A percentile compares a stretch with the other conserved stretches of the same genome.
Conservation (phyloP, 306 rosid species). For the Quercus mongolica region DNA sequence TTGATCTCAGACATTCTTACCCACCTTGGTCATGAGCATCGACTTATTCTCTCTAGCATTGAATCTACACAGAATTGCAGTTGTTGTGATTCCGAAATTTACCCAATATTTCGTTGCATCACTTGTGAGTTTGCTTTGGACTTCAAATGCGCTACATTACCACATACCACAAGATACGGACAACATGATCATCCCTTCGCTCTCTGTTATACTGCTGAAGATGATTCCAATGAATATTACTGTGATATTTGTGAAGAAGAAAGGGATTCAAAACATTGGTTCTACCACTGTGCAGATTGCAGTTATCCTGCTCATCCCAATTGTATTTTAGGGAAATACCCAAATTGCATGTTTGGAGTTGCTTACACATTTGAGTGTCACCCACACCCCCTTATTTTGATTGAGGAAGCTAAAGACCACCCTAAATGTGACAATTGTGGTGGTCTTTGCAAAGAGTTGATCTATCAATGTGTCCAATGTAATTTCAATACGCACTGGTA, state of each 20-base stretch:
- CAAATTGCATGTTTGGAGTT: too few relatives aligned
- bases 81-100: fast-evolving
- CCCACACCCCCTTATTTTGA: too few relatives aligned
- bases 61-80: fast-evolving
- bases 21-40: background rate
- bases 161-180: background rate
- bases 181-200: background rate
- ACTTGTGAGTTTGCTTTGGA: background rate
- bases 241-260: background rate
- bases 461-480: too few relatives aligned
- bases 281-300: too few relatives aligned
- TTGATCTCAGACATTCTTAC: background rate
- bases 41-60: background rate
- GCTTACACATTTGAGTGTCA: too few relatives aligned
- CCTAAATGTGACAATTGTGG: too few relatives aligned
- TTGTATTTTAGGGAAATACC: too few relatives aligned
- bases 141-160: background rate
- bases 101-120: background rate
- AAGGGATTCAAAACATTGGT: too few relatives aligned
- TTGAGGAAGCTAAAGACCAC: too few relatives aligned
- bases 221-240: background rate
- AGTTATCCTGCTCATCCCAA: too few relatives aligned
- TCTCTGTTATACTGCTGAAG: background rate
- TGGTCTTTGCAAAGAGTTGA: fast-evolving
- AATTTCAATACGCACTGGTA: too few relatives aligned